These are phyloP conservation scores for Hanseniaspora uvarum DNA, from an alignment of 1,139 yeast species.

Conservation along the genomic window DNA sequence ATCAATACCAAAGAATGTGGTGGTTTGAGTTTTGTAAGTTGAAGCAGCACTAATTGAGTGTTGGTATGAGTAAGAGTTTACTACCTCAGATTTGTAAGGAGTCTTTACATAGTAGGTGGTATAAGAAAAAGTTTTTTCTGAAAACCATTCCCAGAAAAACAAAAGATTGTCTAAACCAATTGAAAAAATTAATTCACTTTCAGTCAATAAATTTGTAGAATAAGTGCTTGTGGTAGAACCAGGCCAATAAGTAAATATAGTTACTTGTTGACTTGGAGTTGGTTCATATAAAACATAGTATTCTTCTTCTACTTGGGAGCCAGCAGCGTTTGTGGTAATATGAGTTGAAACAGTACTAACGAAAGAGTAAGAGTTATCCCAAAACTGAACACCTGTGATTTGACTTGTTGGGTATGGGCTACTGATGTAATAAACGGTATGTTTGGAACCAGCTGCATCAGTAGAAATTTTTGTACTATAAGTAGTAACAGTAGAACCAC, in stretches of 20 bases:
- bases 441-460: neutral
- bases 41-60: neutral
- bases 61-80: neutral
- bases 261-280: neutral
- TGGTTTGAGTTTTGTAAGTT: neutral
- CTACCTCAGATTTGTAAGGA: neutral
- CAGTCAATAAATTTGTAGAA: neutral
- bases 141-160: slow-evolving; percentile 2
- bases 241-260: neutral
- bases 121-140: neutral
- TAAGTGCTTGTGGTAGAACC: neutral
- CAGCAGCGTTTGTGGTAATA: neutral
- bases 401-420: neutral
- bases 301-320: neutral
- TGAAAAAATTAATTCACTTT: neutral
- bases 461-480: neutral
- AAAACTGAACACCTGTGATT: neutral
- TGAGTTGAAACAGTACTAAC: neutral
- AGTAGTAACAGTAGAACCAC: neutral
- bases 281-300: slow-evolving; percentile 4
- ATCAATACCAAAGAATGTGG: neutral
- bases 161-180: neutral
- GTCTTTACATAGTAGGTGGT: slow-evolving; percentile 6
- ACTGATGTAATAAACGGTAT: slow-evolving; percentile 1
- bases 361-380: neutral